Percentiles rank a stretch among this genome's conserved stretches.
Conservation (phyloP, 805 yeast genomes). For the Candida loeiensis region DNA sequence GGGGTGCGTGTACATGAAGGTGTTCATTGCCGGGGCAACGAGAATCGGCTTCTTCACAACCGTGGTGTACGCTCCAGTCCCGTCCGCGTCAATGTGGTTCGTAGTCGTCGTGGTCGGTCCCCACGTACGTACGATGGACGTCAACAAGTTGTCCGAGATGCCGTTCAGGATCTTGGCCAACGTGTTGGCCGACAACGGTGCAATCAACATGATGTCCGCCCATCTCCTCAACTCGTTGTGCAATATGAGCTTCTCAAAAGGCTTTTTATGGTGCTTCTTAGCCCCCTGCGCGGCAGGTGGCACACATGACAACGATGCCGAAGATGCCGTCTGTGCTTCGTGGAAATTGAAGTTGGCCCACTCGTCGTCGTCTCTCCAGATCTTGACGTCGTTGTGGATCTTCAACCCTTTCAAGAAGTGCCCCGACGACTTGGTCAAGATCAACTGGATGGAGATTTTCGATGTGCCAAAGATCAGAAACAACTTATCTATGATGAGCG, state of each 20-base stretch:
- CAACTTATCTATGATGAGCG: conserved; percentile 80
- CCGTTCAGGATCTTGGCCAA: conserved; percentile 44
- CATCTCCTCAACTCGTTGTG: conserved; percentile 45
- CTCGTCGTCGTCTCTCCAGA: conserved; percentile 94
- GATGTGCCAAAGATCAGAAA: conserved; percentile 69
- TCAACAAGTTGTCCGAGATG: conserved; percentile 41
- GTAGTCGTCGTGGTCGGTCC: conserved; percentile 23
- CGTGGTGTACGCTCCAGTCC: background rate
- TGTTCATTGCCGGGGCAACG: conserved; percentile 49
- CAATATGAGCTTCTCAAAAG: conserved; percentile 35
- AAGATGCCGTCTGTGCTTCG: conserved; percentile 13
- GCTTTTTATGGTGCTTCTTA: conserved; percentile 26
- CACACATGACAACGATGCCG: no score
- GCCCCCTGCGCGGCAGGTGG: conserved; percentile 3
- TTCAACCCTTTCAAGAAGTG: conserved; percentile 59
- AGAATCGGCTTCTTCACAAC: conserved; percentile 37
- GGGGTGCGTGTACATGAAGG: conserved; percentile 47
- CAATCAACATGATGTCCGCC: conserved; percentile 47
- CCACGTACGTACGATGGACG: conserved; percentile 43
- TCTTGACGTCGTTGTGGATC: conserved; percentile 63
- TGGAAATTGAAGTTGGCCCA: conserved; percentile 54
- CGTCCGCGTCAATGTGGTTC: conserved; percentile 3
- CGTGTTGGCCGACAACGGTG: conserved; percentile 45
- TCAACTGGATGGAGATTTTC: conserved; percentile 77
- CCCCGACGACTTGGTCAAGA: conserved; percentile 81